Evolutionary conservation across 1,139 yeast genomes (phyloP), one percentile per base, ranked within the genome.

Genomic region (Yamadazyma blattariae): DNA sequence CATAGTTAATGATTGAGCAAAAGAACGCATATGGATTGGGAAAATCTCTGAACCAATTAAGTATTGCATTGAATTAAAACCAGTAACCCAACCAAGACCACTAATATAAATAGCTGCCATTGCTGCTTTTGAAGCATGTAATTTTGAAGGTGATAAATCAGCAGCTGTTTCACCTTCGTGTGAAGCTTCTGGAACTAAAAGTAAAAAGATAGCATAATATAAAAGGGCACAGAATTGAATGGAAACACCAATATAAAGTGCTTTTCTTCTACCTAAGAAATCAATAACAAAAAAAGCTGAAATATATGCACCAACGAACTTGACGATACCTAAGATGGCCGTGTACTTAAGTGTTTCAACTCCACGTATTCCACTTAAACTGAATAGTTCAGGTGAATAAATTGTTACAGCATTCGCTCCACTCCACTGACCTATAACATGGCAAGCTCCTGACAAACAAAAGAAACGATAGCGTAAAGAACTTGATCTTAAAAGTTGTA

Each of bases 331-430:
- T 36, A 72, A 56, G 27, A 67, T 52, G 24, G 75, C 76, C 7
- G 76, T 67, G 74, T 67, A 66, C 41, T 67, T 61, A 53, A 71
- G 57, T 16, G 48, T 50, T 14, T 64, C 66, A 22, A 59, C 48
- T 24, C 64, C 66, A 25, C 34, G 33, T 31, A 64, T 53, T 37
- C 84, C 84, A 36, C 74, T 69, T 37, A 75, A 62, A 23, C 64
- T 63, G 49, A 79, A 77, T 39, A 79, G 63, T 39, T 74, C 74
- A 15, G 79, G 70, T 15, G 84, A 76, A 48, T 77, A 77, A 36
- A 77, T 74, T n/a, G 81, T 77, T 33, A 77, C 62, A 2, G 82
- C 77, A 44, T 77, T 78, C 18, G 82, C 79, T 33, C 85, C 85
- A 30, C 77, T 63, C 75, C 82, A 76, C 57, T 79, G 84, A 31